phyloP scores from a whole-genome alignment of 139 green algal genomes.

The Chlorella vulgaris region DNA sequence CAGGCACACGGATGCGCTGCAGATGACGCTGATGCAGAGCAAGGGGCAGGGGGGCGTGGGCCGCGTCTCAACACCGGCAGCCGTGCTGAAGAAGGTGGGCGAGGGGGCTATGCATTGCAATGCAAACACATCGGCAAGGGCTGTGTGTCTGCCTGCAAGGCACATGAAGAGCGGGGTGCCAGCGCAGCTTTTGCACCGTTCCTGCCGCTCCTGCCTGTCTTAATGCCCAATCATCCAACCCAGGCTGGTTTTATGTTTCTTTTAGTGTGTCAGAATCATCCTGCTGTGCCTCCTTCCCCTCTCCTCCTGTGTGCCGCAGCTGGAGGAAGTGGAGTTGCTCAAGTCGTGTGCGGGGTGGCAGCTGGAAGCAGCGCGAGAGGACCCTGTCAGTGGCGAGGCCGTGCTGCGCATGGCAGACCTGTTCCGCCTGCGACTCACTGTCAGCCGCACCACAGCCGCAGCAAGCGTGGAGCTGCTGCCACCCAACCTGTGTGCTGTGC shows the following conservation, averaged over 20 bases:
- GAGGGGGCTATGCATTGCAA: neutral
- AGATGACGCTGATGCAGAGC: constrained; percentile 32
- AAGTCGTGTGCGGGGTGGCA: constrained; percentile 32
- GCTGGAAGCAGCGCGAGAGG: constrained; percentile 18
- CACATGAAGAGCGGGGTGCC: no score
- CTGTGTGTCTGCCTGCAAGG: no score
- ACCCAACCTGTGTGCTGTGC: neutral
- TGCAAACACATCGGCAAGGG: no score
- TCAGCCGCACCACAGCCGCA: neutral
- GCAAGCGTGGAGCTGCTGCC: neutral
- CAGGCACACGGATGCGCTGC: constrained; percentile 18
- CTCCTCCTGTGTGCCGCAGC: neutral
- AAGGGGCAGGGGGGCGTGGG: constrained; percentile 4
- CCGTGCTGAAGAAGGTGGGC: constrained; percentile 23
- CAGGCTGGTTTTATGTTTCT: no score
- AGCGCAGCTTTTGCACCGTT: no score
- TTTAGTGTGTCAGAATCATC: no score
- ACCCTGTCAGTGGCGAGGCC: neutral
- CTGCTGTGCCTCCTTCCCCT: neutral
- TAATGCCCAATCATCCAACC: no score
- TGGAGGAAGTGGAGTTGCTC: constrained; percentile 32
- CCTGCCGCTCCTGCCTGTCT: no score
- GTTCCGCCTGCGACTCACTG: constrained; percentile 33
- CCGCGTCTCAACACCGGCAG: neutral
- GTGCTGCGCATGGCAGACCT: constrained; percentile 26